Evolutionary conservation across 495 filamentous ascomycete species (phyloP).

Genomic region (Pyrenula massariospora): DNA sequence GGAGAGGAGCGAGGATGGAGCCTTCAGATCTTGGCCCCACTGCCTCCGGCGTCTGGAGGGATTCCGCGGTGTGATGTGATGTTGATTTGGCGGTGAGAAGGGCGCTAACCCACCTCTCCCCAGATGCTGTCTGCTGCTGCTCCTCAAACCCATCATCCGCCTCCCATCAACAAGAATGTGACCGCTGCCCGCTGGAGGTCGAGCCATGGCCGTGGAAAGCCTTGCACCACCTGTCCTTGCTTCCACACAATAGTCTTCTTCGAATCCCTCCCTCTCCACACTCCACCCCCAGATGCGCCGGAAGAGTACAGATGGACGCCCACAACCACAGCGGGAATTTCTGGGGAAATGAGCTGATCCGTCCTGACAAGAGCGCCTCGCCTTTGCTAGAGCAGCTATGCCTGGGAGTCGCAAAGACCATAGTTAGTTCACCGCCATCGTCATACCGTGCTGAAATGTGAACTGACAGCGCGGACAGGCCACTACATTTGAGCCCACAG

Average conservation of each 20-base stretch:
- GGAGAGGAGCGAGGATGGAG: no score
- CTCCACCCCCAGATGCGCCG: neutral
- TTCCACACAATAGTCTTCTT: neutral
- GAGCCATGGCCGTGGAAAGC: neutral
- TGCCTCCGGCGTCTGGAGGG: no score
- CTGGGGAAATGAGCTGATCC: neutral
- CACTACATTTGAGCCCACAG: slow-evolving; percentile 52
- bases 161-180: neutral
- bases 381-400: slow-evolving; percentile 67
- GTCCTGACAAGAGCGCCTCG: slow-evolving; percentile 44
- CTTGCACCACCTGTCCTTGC: neutral
- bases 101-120: no score
- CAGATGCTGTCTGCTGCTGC: no score
- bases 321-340: neutral
- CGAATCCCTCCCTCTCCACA: neutral
- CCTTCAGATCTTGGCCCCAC: no score
- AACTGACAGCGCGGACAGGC: slow-evolving; percentile 25
- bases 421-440: slow-evolving; percentile 46
- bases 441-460: neutral
- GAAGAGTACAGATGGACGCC: neutral
- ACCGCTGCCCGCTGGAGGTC: neutral
- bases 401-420: slow-evolving; percentile 63
- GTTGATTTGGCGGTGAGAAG: neutral
- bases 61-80: no score
- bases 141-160: no score